Percentiles rank a stretch among this genome's conserved stretches.
Evolutionary conservation across 108 stramenopile species (phyloP).

Genomic region (Parmales sp.): DNA sequence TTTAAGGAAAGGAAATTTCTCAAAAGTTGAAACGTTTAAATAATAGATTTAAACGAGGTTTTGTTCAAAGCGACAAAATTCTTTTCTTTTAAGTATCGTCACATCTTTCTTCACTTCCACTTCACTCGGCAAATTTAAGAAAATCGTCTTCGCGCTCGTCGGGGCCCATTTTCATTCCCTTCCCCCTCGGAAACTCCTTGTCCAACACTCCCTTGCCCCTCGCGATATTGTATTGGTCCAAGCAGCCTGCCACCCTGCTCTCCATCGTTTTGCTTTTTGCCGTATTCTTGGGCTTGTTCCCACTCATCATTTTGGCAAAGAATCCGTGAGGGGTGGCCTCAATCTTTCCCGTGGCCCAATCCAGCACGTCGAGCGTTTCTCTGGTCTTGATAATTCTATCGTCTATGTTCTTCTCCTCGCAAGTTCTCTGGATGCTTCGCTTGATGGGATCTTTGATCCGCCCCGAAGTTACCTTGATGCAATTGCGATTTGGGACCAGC

Average conservation of each 20-base stretch:
- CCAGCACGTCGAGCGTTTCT: slow-evolving; percentile 16
- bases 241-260: neutral
- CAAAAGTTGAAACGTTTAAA: too few relatives aligned
- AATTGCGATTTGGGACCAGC: slow-evolving; percentile 11
- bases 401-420: neutral
- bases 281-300: neutral
- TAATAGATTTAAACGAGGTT: too few relatives aligned
- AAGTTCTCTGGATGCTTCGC: neutral
- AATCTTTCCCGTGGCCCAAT: slow-evolving; percentile 36
- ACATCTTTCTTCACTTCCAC: too few relatives aligned
- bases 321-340: slow-evolving; percentile 35
- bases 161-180: slow-evolving; percentile 19
- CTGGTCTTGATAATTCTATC: neutral
- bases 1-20: too few relatives aligned
- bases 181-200: slow-evolving; percentile 24
- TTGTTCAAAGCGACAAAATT: too few relatives aligned
- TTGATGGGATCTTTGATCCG: slow-evolving; percentile 14
- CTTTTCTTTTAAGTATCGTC: too few relatives aligned
- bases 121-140: too few relatives aligned
- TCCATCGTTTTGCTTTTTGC: neutral
- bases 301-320: slow-evolving; percentile 32
- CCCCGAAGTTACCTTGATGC: neutral
- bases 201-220: slow-evolving; percentile 4
- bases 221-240: slow-evolving; percentile 21
- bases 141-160: too few relatives aligned